Evolutionary conservation across 2,329 filamentous ascomycete genomes (phyloP).

Genomic region (Calonectria hongkongensis): DNA sequence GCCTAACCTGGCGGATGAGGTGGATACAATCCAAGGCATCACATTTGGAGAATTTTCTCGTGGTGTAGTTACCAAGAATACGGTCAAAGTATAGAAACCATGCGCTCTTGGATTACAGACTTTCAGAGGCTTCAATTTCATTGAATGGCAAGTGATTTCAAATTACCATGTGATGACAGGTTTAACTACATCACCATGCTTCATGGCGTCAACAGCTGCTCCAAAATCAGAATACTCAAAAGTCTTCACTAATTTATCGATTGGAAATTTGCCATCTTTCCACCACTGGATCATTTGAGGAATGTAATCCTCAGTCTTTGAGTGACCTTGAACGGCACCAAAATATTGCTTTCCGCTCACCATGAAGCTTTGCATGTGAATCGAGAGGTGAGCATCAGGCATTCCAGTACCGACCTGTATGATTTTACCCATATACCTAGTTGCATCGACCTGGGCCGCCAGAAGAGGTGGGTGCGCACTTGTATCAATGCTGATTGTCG

Average conservation of each 20-base stretch:
- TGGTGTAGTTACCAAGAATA: slow-evolving; percentile 76
- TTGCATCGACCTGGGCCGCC: slow-evolving; percentile 63
- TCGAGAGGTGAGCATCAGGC: slow-evolving; percentile 62
- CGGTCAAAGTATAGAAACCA: slow-evolving; percentile 59
- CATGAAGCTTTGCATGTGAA: slow-evolving; percentile 68
- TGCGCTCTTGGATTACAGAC: too few relatives aligned
- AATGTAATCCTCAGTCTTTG: slow-evolving; percentile 64
- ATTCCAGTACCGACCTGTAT: slow-evolving; percentile 70
- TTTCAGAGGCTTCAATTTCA: neutral
- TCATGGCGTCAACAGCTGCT: slow-evolving; percentile 56
- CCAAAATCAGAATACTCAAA: slow-evolving; percentile 57
- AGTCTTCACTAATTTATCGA: slow-evolving; percentile 58
- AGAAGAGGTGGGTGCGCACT: slow-evolving; percentile 66
- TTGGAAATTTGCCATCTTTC: slow-evolving; percentile 57
- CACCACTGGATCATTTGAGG: slow-evolving; percentile 59
- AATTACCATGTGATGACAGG: slow-evolving; percentile 57
- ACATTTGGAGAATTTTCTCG: slow-evolving; percentile 86
- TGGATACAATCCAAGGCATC: slow-evolving; percentile 79
- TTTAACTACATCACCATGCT: slow-evolving; percentile 57
- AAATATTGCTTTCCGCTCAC: slow-evolving; percentile 67
- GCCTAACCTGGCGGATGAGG: slow-evolving; percentile 89
- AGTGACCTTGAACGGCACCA: slow-evolving; percentile 60
- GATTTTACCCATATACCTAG: slow-evolving; percentile 67
- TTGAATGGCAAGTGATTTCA: neutral
- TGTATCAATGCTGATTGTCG: slow-evolving; percentile 69